Percentiles rank a stretch among this genome's conserved stretches.
Evolutionary conservation across 2,329 filamentous ascomycete species (phyloP).

Genomic region (Acrocalymma vagum): DNA sequence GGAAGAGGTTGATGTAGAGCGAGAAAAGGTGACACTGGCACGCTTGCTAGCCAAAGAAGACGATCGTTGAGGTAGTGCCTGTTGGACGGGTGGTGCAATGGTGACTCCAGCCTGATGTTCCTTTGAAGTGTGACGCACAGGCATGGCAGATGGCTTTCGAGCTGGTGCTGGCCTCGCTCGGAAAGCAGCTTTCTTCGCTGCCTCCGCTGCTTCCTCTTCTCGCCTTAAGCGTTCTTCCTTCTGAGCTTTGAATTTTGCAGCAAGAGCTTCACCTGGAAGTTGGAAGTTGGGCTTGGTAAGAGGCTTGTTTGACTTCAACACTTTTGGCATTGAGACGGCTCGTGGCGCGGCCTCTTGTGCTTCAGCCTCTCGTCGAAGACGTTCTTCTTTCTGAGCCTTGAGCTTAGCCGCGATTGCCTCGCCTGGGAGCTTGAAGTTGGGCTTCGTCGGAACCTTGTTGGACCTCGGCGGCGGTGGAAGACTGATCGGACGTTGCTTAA

Average conservation of each 20-base stretch:
- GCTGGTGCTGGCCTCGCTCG: constrained; percentile 57
- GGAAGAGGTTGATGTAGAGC: constrained; percentile 28
- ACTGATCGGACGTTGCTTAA: constrained; percentile 52
- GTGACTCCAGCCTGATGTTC: constrained; percentile 20
- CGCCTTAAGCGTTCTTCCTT: constrained; percentile 45
- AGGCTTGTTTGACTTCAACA: constrained; percentile 59
- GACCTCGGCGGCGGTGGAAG: constrained; percentile 59
- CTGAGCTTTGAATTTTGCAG: constrained; percentile 39
- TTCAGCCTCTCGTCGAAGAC: constrained; percentile 45
- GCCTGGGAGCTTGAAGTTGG: constrained; percentile 62
- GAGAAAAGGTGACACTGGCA: constrained; percentile 28
- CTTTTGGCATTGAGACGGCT: constrained; percentile 54
- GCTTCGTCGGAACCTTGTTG: constrained; percentile 58
- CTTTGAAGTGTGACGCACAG: constrained; percentile 33
- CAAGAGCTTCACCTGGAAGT: constrained; percentile 63
- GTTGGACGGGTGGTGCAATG: constrained; percentile 20
- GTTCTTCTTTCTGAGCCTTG: constrained; percentile 43
- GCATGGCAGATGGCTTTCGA: constrained; percentile 50
- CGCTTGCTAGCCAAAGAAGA: constrained; percentile 30
- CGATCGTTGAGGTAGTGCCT: constrained; percentile 19
- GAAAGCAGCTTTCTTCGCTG: constrained; percentile 51
- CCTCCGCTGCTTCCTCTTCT: constrained; percentile 41
- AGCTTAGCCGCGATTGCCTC: constrained; percentile 56
- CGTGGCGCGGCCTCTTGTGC: constrained; percentile 24
- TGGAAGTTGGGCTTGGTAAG: constrained; percentile 61